These are phyloP conservation scores for Cicer pinnatifidum DNA, from an alignment of 306 rosid species.

Conservation along the genomic window DNA sequence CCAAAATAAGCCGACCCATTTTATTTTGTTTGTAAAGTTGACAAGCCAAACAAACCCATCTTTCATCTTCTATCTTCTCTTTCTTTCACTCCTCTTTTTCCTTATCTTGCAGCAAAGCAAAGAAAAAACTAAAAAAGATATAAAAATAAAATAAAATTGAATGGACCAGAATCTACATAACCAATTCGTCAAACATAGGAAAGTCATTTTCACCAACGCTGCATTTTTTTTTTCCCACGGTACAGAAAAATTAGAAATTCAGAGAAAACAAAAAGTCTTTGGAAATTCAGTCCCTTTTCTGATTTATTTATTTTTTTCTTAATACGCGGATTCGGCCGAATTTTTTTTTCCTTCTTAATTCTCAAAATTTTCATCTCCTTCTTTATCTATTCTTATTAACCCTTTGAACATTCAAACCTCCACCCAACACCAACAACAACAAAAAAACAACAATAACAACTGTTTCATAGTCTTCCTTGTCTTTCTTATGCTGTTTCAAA, in stretches of 20 bases:
- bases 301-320: neutral
- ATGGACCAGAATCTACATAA: constrained; percentile 56
- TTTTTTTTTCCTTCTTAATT: neutral
- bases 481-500: constrained; percentile 8
- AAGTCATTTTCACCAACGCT: constrained; percentile 58
- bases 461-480: constrained; percentile 44
- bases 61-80: constrained; percentile 25
- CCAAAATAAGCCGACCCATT: constrained; percentile 32
- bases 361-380: neutral
- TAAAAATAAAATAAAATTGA: constrained; percentile 17
- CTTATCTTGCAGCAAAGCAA: constrained; percentile 12
- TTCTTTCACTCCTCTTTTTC: neutral
- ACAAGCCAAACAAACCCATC: constrained; percentile 37
- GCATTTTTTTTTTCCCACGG: constrained; percentile 22
- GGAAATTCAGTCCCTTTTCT: constrained; percentile 51
- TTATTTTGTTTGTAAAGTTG: constrained; percentile 10
- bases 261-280: constrained; percentile 33
- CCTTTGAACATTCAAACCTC: constrained; percentile 52
- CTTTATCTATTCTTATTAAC: constrained; percentile 37
- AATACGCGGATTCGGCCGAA: constrained; percentile 59
- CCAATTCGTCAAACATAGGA: constrained; percentile 53
- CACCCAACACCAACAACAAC: constrained; percentile 39
- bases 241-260: constrained; percentile 13
- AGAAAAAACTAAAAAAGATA: neutral
- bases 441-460: constrained; percentile 28